Evolutionary conservation across 306 rosid species (phyloP).

Genomic region (Sicyos edulis): DNA sequence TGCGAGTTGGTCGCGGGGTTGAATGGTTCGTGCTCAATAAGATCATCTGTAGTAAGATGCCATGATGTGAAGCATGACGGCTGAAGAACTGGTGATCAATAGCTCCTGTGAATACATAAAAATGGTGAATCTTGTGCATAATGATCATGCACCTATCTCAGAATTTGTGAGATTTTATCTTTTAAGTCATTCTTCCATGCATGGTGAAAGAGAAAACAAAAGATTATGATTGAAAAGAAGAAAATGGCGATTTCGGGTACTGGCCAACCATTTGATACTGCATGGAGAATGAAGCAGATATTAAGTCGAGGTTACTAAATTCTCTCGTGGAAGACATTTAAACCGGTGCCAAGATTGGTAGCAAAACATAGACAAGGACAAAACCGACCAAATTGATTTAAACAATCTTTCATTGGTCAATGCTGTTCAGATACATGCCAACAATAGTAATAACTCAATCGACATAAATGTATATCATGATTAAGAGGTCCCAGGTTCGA

Average conservation of each 20-base stretch:
- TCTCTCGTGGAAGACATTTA: background rate
- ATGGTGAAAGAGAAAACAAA: background rate
- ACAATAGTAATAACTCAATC: too few relatives aligned
- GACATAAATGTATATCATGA: too few relatives aligned
- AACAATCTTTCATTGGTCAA: too few relatives aligned
- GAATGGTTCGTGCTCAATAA: background rate
- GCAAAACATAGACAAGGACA: constrained; percentile 8
- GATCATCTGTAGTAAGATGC: constrained; percentile 73
- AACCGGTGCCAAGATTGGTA: background rate
- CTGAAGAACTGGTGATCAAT: constrained; percentile 62
- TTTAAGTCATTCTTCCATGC: background rate
- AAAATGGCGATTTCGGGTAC: background rate
- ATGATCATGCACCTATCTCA: background rate
- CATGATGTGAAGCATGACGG: constrained; percentile 58
- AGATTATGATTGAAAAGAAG: background rate
- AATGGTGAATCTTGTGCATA: background rate
- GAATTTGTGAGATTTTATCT: background rate
- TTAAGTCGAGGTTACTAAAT: background rate
- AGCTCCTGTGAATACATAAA: constrained; percentile 49
- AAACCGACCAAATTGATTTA: too few relatives aligned
- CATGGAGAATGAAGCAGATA: background rate
- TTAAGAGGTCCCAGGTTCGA: too few relatives aligned
- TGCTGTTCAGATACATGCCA: too few relatives aligned
- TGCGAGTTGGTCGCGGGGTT: background rate
- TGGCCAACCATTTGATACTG: background rate